Conservation (phyloP, 768 basidiomycete species). For the Cyathus striatus region DNA sequence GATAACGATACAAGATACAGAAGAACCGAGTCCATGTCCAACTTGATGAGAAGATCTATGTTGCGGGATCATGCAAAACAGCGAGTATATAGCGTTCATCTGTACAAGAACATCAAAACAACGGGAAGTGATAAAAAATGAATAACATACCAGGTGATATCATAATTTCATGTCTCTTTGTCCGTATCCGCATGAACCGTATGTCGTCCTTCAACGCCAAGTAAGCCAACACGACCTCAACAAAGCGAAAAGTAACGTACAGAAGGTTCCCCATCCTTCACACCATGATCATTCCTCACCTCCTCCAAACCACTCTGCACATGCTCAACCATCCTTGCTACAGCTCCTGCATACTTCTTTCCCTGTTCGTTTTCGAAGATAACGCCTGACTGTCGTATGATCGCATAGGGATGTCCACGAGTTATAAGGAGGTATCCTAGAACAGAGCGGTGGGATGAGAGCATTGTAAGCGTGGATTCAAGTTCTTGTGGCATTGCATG, state of each 20-base stretch:
- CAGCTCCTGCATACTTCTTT: conserved; percentile 64
- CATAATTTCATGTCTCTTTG: conserved; percentile 89
- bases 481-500: conserved; percentile 66
- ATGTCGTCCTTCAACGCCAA: conserved; percentile 63
- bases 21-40: too few species aligned
- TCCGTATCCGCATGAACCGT: conserved; percentile 85
- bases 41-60: too few species aligned
- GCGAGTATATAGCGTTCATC: conserved; percentile 80
- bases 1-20: too few species aligned
- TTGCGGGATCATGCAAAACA: conserved; percentile 74
- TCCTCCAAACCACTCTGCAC: conserved; percentile 80
- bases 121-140: not conserved
- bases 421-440: conserved; percentile 84
- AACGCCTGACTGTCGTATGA: conserved; percentile 81
- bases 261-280: conserved; percentile 11
- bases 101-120: conserved; percentile 17
- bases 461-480: conserved; percentile 69
- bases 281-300: conserved; percentile 50
- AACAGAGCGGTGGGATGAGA: conserved; percentile 80
- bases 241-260: conserved; percentile 48
- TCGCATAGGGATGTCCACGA: conserved; percentile 64
- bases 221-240: conserved; percentile 8
- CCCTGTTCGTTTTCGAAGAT: conserved; percentile 86
- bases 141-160: conserved; percentile 77
- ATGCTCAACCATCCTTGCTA: conserved; percentile 71